Evolutionary conservation across 1,284 basidiomycete species (phyloP).

Genomic region (Volvariella volvacea): DNA sequence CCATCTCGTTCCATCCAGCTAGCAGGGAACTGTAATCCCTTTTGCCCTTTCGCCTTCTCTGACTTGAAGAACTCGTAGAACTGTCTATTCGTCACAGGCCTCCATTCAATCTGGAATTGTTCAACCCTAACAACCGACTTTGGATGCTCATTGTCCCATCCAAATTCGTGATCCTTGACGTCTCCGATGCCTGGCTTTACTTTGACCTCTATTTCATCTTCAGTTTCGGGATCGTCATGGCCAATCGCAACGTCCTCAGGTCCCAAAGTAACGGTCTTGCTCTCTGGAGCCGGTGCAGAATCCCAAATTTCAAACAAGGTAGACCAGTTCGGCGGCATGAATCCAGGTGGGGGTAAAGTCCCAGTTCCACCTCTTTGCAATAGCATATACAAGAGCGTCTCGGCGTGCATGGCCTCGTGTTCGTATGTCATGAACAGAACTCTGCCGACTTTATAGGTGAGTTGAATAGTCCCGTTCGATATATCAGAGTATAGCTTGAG

Average conservation of each 20-base stretch:
- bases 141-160: constrained; percentile 96
- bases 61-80: constrained; percentile 53
- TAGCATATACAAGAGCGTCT: constrained; percentile 95
- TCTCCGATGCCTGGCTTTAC: constrained; percentile 22
- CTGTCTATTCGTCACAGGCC: constrained; percentile 83
- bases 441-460: constrained; percentile 69
- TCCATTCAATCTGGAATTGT: constrained; percentile 71
- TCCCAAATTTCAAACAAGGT: constrained; percentile 67
- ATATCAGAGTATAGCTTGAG: constrained; percentile 69
- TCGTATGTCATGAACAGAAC: constrained; percentile 87
- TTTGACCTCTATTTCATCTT: constrained; percentile 42
- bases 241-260: constrained; percentile 64
- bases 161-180: constrained; percentile 66
- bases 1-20: constrained; percentile 60
- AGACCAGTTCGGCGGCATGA: constrained; percentile 72
- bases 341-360: constrained; percentile 75
- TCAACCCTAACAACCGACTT: constrained; percentile 49
- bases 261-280: constrained; percentile 49
- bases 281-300: constrained; percentile 32
- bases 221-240: constrained; percentile 77
- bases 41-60: constrained; percentile 22
- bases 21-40: constrained; percentile 46
- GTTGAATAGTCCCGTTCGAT: constrained; percentile 43
- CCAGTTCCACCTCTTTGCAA: constrained; percentile 72
- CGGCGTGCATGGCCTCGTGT: constrained; percentile 82